These are phyloP conservation scores for Balamuthia mandrillaris DNA, from an alignment of 208 protist species.

Conservation along the genomic window DNA sequence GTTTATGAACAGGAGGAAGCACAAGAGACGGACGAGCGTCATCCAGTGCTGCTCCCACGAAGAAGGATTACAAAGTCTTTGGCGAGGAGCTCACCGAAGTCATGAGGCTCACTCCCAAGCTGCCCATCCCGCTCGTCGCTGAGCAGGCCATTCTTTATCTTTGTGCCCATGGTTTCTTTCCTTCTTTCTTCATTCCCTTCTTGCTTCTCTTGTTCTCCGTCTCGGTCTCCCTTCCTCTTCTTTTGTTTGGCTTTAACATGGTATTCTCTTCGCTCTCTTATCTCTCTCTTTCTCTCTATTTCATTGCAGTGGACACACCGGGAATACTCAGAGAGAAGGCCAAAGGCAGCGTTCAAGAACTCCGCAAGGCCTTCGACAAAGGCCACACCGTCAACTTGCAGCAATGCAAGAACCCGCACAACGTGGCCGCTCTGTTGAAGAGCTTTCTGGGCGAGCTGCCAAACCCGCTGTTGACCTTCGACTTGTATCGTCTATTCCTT, in stretches of 20 bases:
- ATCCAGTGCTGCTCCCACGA: background rate
- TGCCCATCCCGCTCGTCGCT: constrained; percentile 25
- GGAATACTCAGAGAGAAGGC: background rate
- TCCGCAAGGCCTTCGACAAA: constrained; percentile 4
- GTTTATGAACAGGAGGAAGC: no score
- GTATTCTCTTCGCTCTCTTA: no score
- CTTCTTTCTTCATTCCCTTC: background rate
- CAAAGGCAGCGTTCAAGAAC: background rate
- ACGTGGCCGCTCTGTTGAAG: background rate
- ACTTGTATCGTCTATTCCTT: background rate
- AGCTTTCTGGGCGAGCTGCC: constrained; percentile 1
- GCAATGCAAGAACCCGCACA: constrained; percentile 9
- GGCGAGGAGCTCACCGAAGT: background rate
- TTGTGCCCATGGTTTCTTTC: background rate
- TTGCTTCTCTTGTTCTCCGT: background rate
- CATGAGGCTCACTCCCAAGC: background rate
- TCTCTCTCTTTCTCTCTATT: background rate
- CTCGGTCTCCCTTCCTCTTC: no score
- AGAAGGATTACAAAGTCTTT: constrained; percentile 4
- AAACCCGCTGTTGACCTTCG: background rate
- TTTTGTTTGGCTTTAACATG: no score
- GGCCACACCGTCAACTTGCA: background rate
- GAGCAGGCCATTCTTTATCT: constrained; percentile 16
- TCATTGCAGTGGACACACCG: background rate
- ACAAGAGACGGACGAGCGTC: no score